Base-by-base conservation (phyloP, 805 yeast species). In the Candida broadrunensis region DNA sequence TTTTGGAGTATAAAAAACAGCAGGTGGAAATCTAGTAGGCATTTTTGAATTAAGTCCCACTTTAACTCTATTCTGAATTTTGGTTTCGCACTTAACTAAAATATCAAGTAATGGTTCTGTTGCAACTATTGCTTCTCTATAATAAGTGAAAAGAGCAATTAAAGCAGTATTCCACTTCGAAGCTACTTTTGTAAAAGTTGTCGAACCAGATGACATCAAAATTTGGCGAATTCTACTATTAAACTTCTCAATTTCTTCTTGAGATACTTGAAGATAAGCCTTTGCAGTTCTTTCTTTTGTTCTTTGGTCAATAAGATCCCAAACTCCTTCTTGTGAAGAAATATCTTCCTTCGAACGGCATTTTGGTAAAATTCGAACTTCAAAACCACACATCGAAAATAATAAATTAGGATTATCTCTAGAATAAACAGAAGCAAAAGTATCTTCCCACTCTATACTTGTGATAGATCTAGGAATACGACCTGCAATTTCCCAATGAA, bases 21-120 rank as follows among this genome's bases (percentile, higher is more conserved):
- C 97, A 0, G 99, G 99, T 3, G 99, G 99, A 65, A 93, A 93
- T 41, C 99, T 73, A 0, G 97, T 83, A 1, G 99, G 99, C 99
- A 93, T 93, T 63, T 93, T 93, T 12, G 98, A 91, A 54, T 93
- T 93, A 45, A 93, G 72, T 0, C 99, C 99, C 67, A 91, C 77
- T 58, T 93, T 93, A 15, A 93, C 96, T 49, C 96, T 75, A 40
- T 90, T 93, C 63, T 93, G 99, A 34, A 93, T 84, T 55, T 86
- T 83, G 0, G 97, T 90, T 55, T 93, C 99, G 49, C 95, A 80
- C 54, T 85, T 88, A 9, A 93, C 99, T 35, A 93, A 67, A 3
- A 81, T 70, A 57, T 90, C 97, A 9, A 93, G 67, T 25, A 93
- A 65, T 4, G 83, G 56, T 39, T 83, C 88, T 0, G 99, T 89